Evolutionary conservation across 129 eudicot genomes (phyloP), one percentile per base, ranked within the genome.

Genomic region (Tagetes patula): DNA sequence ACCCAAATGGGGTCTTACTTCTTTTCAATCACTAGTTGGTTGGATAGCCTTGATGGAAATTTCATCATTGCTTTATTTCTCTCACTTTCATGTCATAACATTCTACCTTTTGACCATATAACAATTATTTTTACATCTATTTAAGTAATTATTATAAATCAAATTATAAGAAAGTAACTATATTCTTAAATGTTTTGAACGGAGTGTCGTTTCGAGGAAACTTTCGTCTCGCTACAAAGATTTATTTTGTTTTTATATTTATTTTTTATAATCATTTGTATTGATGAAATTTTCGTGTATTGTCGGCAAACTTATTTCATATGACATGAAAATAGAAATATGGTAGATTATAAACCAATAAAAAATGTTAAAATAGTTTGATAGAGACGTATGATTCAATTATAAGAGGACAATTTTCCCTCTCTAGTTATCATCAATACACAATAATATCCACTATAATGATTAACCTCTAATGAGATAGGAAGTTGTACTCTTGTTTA

Each of bases 11-110:
- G 82, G 82, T 71, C 77, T 52, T 41, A 41, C 54, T 71, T 71
- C 60, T 78, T 78, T 64, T 78, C 82, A 62, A 53, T 78, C 82
- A 78, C 82, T 71, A 41, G 67, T 64, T 78, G 77, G 64, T 71
- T 71, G 52, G 77, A 78, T 78, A 78, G 77, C 56, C 77, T 71
- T 78, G 67, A 78, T 61, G 75, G 65, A 42, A 37, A 69, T 69
- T 12, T 64, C 73, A 76, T 67, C 69, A 66, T 75, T 75, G 73
- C 67, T 75, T 53, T 73, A 33, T 33, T 5, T 53, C 65, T 75
- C 46, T 75, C 59, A 14, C 10, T 66, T 54, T 75, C 43, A 5
- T 70, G 69, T 48, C 48, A 10, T 38, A 61, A 48, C 48, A 59
- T 77, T 77, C 81, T 42, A 59, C 31, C 48, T 69, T 61, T 14